Evolutionary conservation across 2,329 filamentous ascomycete species (phyloP).

Genomic region (Sporothrix mexicana): DNA sequence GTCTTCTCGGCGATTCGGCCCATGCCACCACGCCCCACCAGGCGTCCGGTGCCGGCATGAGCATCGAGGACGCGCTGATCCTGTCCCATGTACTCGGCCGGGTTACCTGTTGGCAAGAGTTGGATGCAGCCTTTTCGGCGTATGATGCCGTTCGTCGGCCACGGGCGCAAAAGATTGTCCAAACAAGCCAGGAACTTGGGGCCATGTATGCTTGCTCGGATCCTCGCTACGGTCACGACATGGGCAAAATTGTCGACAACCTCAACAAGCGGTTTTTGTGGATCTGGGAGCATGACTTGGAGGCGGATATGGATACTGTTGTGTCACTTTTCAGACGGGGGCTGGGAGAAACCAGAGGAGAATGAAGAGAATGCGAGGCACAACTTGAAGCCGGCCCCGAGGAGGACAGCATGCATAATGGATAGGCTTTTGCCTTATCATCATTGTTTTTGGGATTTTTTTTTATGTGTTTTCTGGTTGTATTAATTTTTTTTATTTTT

Average conservation of each 20-base stretch:
- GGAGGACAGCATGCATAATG: too few species aligned
- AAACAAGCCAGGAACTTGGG: constrained; percentile 44
- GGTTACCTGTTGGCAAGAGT: constrained; percentile 10
- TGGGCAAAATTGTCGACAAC: constrained; percentile 43
- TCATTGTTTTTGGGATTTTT: too few species aligned
- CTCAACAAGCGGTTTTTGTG: constrained; percentile 43
- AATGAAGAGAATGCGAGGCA: too few species aligned
- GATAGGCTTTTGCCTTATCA: too few species aligned
- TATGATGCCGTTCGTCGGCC: constrained; percentile 44
- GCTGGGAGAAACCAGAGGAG: too few species aligned
- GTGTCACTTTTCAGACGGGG: too few species aligned
- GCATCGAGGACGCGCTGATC: constrained; percentile 39
- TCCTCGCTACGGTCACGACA: constrained; percentile 41
- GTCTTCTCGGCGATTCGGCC: constrained; percentile 61
- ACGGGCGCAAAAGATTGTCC: constrained; percentile 43
- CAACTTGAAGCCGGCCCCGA: too few species aligned
- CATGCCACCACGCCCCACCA: constrained; percentile 50
- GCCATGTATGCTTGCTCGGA: constrained; percentile 41
- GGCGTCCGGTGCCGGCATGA: constrained; percentile 37
- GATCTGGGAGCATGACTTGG: constrained; percentile 45
- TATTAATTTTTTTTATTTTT: too few species aligned
- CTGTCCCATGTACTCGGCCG: constrained; percentile 32
- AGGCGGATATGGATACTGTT: constrained; percentile 37
- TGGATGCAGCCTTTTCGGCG: constrained; percentile 38
- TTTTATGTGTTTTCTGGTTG: too few species aligned